These are phyloP conservation scores for Funneliformis geosporum DNA, from an alignment of 192 early-diverging fungal species.

Conservation along the genomic window DNA sequence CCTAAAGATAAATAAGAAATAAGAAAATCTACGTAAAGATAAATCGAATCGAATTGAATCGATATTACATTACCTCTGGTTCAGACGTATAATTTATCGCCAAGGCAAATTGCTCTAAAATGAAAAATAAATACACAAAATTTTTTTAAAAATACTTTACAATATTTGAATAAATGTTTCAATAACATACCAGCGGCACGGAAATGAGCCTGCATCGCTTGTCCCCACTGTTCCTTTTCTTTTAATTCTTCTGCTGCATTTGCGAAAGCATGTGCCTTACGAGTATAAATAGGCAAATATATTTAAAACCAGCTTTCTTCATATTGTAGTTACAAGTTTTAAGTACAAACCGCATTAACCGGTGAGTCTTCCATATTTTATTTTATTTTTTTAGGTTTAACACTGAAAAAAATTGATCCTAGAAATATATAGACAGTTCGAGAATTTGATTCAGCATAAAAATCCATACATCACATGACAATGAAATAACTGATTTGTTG, in stretches of 20 bases:
- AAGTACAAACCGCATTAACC: constrained; percentile 2
- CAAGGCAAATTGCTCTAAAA: constrained; percentile 58
- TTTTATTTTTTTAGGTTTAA: background rate
- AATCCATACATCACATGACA: no score
- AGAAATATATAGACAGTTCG: no score
- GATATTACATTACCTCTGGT: constrained; percentile 46
- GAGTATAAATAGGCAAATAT: background rate
- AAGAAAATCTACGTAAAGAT: background rate
- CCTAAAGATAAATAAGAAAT: constrained; percentile 38
- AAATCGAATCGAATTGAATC: background rate
- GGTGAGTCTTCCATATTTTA: constrained; percentile 25
- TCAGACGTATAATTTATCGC: constrained; percentile 60
- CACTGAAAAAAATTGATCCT: no score
- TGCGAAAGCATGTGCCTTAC: constrained; percentile 67
- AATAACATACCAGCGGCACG: constrained; percentile 60
- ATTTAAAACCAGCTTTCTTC: background rate
- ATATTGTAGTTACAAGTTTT: background rate
- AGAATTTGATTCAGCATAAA: no score
- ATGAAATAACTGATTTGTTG: no score
- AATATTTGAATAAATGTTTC: no score
- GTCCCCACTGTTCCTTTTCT: constrained; percentile 54
- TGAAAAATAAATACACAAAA: background rate
- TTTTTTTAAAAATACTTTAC: no score
- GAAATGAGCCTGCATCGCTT: constrained; percentile 66
- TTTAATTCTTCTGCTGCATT: constrained; percentile 62